Evolutionary conservation across 306 rosid species (phyloP), one percentile per base, ranked within the genome.

Genomic region (Cicer arietinum): DNA sequence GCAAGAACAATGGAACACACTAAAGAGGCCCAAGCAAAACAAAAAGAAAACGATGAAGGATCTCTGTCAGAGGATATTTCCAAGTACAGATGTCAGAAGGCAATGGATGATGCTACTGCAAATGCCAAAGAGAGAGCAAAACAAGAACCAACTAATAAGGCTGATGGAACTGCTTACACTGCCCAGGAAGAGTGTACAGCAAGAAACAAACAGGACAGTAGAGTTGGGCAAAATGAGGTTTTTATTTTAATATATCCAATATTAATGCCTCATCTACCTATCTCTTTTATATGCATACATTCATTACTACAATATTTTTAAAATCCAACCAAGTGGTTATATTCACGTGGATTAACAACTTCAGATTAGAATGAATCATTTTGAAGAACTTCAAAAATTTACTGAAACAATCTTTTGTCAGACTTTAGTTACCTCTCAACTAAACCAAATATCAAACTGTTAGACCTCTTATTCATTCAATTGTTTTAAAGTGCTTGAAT

Each of bases 41-140:
- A 2, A 14, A 11, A 8, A 3, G 43, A 30, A 39, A 58, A 69
- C 35, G 22, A 69, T 25, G 51, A 76, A 6, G 71, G 16, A n/a
- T 56, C 53, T 12, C 68, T 81, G n/a, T 63, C 85, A 25, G 92
- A 81, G 58, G 88, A 83, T n/a, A 78, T 88, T 37, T 68, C 86
- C 6, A 72, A 67, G 58, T 39, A 67, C 10, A 85, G 90, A 79
- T 86, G 64, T 7, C 81, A 90, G 71, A 89, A 80, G 3, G 30
- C 85, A 4, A 63, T 42, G 61, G 90, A 79, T 71, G 91, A 79
- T 74, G 82, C 82, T 0, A 51, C 85, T 13, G 69, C 73, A 68
- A 87, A 79, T 0, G 90, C 92, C 1, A 83, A 78, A 63, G 91
- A 85, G 80, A 57, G 53, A 59, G 89, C 77, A 10, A 86, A 83